A percentile compares a stretch with the other conserved stretches of the same genome.
Conservation (phyloP, 768 basidiomycete species). For the Rhizopogon vesiculosus region DNA sequence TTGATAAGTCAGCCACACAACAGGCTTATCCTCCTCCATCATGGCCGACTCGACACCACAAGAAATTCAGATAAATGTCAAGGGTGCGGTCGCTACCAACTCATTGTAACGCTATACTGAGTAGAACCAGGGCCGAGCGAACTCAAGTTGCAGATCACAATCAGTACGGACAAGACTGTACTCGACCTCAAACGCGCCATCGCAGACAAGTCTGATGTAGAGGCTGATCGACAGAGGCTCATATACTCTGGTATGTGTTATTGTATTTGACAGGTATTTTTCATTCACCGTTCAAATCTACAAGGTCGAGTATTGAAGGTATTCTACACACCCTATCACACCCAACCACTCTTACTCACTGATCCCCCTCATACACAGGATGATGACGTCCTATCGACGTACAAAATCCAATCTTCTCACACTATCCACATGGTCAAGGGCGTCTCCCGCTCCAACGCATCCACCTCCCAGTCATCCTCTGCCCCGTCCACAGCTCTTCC, state of each 20-base stretch:
- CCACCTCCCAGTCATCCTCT: slow-evolving; percentile 35
- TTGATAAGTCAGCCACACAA: neutral
- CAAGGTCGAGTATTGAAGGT: slow-evolving; percentile 75
- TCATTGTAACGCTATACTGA: neutral
- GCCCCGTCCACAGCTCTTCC: slow-evolving; percentile 59
- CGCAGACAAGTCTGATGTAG: slow-evolving; percentile 79
- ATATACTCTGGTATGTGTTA: slow-evolving; percentile 79
- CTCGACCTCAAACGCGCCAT: slow-evolving; percentile 88
- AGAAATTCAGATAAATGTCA: slow-evolving; percentile 66
- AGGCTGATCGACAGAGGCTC: slow-evolving; percentile 81
- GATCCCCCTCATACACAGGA: slow-evolving; percentile 42
- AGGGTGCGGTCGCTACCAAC: slow-evolving; percentile 38
- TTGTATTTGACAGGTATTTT: neutral
- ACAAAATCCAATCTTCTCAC: slow-evolving; percentile 88
- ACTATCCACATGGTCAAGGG: slow-evolving; percentile 96
- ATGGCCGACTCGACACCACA: slow-evolving; percentile 44
- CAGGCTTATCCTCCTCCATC: slow-evolving; percentile 21
- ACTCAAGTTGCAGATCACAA: slow-evolving; percentile 86
- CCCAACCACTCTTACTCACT: slow-evolving; percentile 3
- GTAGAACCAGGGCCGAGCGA: slow-evolving; percentile 70
- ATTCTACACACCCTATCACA: neutral
- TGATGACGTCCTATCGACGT: slow-evolving; percentile 74
- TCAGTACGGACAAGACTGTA: slow-evolving; percentile 80
- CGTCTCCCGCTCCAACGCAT: slow-evolving; percentile 41
- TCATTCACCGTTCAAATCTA: neutral